Base-by-base conservation (phyloP, 106 monocot species). In the Vanilla planifolia region DNA sequence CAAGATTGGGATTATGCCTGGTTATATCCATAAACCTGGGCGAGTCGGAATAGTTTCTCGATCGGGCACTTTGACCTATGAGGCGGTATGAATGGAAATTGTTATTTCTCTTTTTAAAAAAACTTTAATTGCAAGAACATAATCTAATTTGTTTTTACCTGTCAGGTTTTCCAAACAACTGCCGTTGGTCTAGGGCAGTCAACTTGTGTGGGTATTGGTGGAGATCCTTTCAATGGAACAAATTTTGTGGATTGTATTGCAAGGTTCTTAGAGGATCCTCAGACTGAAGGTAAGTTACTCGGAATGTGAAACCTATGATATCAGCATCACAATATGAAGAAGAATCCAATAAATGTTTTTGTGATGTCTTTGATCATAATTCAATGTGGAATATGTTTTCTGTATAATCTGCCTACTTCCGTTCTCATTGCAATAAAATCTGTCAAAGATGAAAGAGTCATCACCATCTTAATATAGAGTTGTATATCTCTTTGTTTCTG, bases 1-100 rank as follows among this genome's bases (percentile, higher is more conserved):
- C 65, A 98, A 98, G 68, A 98, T 98, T 68, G 96, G 96, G 58
- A 98, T 98, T 43, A 98, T 98, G 96, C 96, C 96, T 72, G 96
- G 96, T 8, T 98, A 98, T 62, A 98, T 98, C 68, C 96, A 98
- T 78, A 98, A 98, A 70, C 96, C 96, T 8, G 96, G 96, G 22
- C 87, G 87, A 52, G 62, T 98, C 41, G 96, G 96, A 28, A 88
- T 98, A 42, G 91, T 98, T 70, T 98, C 96, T 44, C 75, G 96
- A 44, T 98, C 96, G 70, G 96, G 96, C 46, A 98, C 96, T 64
- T 79, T 98, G 75, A 98, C 96, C 25, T 98, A 95, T 79, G 94
- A 95, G 81, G 94, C 94, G 75, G 94, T 95, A 80, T 55, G 72
- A 5, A 5, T 55, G 33, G 62, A 14, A 9, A 17, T 28, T 34